Evolutionary conservation across 768 basidiomycete species (phyloP), one percentile per base, ranked within the genome.

Genomic region (Mycena albidolilacea): DNA sequence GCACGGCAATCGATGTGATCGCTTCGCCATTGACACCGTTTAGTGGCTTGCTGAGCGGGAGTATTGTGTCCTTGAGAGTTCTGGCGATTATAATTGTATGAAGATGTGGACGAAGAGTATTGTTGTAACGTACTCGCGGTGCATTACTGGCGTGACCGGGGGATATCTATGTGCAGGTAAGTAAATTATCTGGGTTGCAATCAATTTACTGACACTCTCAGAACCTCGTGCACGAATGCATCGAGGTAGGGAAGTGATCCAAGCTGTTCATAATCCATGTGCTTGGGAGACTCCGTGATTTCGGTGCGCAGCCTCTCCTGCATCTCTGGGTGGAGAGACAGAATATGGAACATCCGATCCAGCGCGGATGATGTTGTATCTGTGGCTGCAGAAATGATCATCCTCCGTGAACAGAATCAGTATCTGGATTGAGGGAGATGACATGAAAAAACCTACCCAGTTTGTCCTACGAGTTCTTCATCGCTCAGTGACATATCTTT

Each of bases 291-390:
- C 30, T 72, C 69, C 0, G 58, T 68, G 3, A 80, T 59, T 67
- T 83, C 82, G 35, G 75, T 58, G 14, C 81, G 71, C 3, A 82
- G 71, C 39, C 61, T 75, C 73, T 30, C 30, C 59, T 83, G 81
- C 6, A 71, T 70, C 21, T 81, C 79, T 0, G 76, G 80, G 46
- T 80, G 66, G 0, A 68, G 62, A 3, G 78, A 74, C 15, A 83
- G 72, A 11, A 76, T 39, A 41, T 77, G 75, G n/a, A 83, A 72
- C 17, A 69, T 76, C 23, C 80, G 75, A 12, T 71, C 63, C 15
- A 83, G 54, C 0, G 80, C 80, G 7, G 75, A 70, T 1, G 81
- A 76, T 0, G 81, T 81, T 7, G 81, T 83, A 43, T 82, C 81
- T 7, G 75, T 77, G 5, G 73, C 82, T 9, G 80, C 77, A 37